These are phyloP conservation scores for Bruguiera parviflora DNA, from an alignment of 345 rosid genomes.

Conservation along the genomic window DNA sequence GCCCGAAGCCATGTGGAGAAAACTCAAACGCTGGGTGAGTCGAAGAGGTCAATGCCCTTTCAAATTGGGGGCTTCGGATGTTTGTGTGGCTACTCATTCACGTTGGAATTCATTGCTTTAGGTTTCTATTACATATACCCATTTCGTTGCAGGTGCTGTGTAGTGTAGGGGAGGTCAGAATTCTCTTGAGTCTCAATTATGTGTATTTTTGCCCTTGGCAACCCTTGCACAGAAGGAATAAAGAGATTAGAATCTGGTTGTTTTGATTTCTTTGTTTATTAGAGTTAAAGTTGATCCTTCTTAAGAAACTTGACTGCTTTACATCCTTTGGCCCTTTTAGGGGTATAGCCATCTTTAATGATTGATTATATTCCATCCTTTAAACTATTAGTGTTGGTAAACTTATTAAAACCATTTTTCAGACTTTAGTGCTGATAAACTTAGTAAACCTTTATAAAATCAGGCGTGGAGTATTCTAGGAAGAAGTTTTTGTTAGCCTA, in stretches of 20 bases:
- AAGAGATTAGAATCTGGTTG: not conserved
- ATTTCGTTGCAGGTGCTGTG: not conserved
- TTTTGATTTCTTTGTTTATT: not conserved
- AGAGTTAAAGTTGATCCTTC: not conserved
- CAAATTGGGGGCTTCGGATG: not conserved
- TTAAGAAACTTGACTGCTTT: not conserved
- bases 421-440: too few relatives aligned
- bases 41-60: not conserved
- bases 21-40: constrained; percentile 22
- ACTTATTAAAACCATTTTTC: too few relatives aligned
- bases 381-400: too few relatives aligned
- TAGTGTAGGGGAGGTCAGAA: constrained; percentile 1
- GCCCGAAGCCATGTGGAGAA: constrained; percentile 17
- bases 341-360: not conserved
- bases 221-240: not conserved
- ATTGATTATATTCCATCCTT: not conserved
- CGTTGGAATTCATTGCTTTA: not conserved
- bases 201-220: not conserved
- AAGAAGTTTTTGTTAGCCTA: too few relatives aligned
- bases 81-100: not conserved
- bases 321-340: not conserved
- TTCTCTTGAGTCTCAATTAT: constrained; percentile 2
- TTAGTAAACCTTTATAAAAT: too few relatives aligned
- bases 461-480: too few relatives aligned
- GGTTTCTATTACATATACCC: not conserved